Conservation (phyloP, 2,329 filamentous ascomycete species). For the Drechslera avenae region DNA sequence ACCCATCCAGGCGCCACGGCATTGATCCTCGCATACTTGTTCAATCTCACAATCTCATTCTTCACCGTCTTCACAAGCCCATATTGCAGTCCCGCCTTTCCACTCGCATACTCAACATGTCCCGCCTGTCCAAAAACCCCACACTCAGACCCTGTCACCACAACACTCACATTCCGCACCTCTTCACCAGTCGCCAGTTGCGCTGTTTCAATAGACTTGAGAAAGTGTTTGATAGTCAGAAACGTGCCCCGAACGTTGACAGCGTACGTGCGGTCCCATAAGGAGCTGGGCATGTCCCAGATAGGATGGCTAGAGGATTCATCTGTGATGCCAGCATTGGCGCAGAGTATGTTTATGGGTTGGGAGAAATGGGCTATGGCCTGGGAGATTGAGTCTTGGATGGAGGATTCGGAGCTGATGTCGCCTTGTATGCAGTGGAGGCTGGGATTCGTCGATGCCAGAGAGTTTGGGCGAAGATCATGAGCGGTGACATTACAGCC, state of each 20-base stretch:
- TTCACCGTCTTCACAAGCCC: conserved; percentile 59
- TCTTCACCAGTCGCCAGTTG: conserved; percentile 50
- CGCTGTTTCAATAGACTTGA: conserved; percentile 49
- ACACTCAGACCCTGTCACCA: conserved; percentile 60
- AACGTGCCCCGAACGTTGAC: conserved; percentile 60
- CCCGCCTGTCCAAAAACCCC: conserved; percentile 58
- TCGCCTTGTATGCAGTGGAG: conserved; percentile 55
- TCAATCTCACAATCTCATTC: conserved; percentile 60
- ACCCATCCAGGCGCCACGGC: conserved; percentile 58
- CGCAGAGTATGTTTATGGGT: conserved; percentile 59
- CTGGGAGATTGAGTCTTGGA: conserved; percentile 48
- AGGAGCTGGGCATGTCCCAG: conserved; percentile 58
- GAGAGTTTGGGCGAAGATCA: conserved; percentile 51
- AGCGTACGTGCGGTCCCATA: conserved; percentile 59
- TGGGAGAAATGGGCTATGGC: conserved; percentile 53
- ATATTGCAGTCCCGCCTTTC: conserved; percentile 57
- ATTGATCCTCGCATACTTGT: conserved; percentile 58
- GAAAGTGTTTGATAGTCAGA: conserved; percentile 62
- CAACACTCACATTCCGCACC: conserved; percentile 57
- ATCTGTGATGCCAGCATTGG: conserved; percentile 60
- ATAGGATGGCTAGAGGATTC: conserved; percentile 56
- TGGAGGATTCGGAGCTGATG: conserved; percentile 55
- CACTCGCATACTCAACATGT: conserved; percentile 58
- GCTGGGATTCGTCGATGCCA: conserved; percentile 34
- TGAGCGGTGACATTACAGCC: conserved; percentile 62